These are phyloP conservation scores for Euphrasia arctica DNA, from an alignment of 305 asterid genomes.

Conservation along the genomic window DNA sequence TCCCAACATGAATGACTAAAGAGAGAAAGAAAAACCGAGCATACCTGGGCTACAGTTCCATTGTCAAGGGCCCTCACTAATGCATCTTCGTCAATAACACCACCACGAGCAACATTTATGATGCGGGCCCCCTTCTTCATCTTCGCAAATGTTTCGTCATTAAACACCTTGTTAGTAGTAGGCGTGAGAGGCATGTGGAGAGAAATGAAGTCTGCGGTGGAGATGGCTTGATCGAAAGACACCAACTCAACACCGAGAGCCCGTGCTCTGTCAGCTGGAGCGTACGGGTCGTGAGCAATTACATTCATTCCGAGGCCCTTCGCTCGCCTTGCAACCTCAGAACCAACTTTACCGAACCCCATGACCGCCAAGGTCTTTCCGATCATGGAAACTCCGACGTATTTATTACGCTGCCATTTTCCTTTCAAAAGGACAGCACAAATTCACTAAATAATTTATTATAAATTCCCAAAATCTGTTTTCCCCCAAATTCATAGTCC, in stretches of 20 bases:
- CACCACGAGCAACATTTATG: conserved; percentile 92
- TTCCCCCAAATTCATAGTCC: too few species aligned
- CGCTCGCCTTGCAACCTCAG: conserved; percentile 96
- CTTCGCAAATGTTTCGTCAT: conserved; percentile 73
- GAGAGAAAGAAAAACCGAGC: neutral
- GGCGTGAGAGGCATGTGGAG: conserved; percentile 99
- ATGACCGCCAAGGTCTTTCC: conserved; percentile 89
- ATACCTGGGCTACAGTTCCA: conserved; percentile 87
- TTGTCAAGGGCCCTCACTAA: conserved; percentile 79
- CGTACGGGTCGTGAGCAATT: conserved; percentile 89
- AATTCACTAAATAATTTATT: neutral
- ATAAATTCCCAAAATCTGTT: neutral
- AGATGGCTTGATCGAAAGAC: conserved; percentile 76
- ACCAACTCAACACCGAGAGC: conserved; percentile 91
- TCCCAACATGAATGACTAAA: conserved; percentile 13
- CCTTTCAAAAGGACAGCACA: conserved; percentile 45
- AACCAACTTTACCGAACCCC: conserved; percentile 98
- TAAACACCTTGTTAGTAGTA: conserved; percentile 72
- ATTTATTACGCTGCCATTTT: conserved; percentile 79
- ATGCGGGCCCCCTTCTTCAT: conserved; percentile 88
- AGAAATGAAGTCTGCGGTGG: conserved; percentile 77
- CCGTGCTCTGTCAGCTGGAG: conserved; percentile 94
- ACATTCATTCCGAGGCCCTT: conserved; percentile 94
- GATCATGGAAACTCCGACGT: conserved; percentile 87
- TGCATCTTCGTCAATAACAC: conserved; percentile 95